These are phyloP conservation scores for Yarrowia keelungensis DNA, from an alignment of 805 yeast genomes.

Conservation along the genomic window DNA sequence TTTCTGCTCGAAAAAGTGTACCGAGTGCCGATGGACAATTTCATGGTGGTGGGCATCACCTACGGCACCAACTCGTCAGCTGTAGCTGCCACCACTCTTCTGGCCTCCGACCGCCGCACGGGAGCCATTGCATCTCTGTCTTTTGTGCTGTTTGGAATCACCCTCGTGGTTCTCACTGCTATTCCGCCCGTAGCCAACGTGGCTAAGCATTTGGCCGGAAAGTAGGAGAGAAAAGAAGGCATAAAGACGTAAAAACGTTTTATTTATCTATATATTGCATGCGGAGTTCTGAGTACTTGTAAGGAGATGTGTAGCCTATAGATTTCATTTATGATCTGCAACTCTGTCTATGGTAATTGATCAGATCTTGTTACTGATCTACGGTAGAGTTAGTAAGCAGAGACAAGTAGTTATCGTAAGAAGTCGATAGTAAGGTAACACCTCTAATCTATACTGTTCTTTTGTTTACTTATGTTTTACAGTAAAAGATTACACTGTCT, in stretches of 20 bases:
- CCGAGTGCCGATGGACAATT: slow-evolving; percentile 66
- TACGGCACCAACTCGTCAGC: slow-evolving; percentile 84
- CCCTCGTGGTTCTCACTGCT: slow-evolving; percentile 72
- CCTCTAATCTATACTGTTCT: no score
- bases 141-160: slow-evolving; percentile 74
- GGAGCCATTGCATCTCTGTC: slow-evolving; percentile 78
- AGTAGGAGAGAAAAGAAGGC: not conserved
- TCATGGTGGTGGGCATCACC: slow-evolving; percentile 76
- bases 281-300: not conserved
- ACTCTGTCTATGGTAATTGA: no score
- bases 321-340: no score
- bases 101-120: slow-evolving; percentile 74
- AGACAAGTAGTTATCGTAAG: no score
- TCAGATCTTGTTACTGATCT: no score
- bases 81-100: slow-evolving; percentile 77
- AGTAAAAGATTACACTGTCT: no score
- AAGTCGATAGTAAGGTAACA: no score
- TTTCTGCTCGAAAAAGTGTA: slow-evolving; percentile 54
- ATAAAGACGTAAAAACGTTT: not conserved
- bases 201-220: slow-evolving; percentile 58
- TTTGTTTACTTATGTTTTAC: no score
- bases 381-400: no score
- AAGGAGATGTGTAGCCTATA: no score
- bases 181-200: slow-evolving; percentile 61
- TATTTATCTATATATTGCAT: slow-evolving; percentile 7